Percentiles rank a stretch among this genome's conserved stretches.
Conservation (phyloP, 108 stramenopile genomes). For the Schizochytrium sp. region DNA sequence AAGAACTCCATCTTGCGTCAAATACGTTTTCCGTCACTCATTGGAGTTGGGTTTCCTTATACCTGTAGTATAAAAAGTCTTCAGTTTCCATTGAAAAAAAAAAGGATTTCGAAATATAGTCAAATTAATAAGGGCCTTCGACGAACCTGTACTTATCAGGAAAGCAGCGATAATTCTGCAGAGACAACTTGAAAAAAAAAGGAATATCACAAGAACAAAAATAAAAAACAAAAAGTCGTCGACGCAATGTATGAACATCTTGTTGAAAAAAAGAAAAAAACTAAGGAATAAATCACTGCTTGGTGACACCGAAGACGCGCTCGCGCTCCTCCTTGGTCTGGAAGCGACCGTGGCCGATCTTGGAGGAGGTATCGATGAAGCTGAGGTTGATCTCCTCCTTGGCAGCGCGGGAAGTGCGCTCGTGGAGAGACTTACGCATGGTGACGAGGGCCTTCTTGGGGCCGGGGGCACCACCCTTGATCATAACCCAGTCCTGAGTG, state of each 20-base stretch:
- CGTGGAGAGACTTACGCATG: slow-evolving; percentile 95
- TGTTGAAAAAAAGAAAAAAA: background rate
- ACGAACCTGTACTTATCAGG: no score
- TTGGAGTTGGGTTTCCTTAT: no score
- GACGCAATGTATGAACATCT: no score
- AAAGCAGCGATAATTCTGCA: no score
- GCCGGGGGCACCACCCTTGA: slow-evolving; percentile 98
- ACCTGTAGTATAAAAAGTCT: no score
- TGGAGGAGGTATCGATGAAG: slow-evolving; percentile 99
- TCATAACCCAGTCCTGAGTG: slow-evolving; percentile 99
- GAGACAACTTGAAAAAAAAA: background rate
- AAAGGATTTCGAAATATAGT: no score
- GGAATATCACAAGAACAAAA: background rate
- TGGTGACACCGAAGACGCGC: slow-evolving; percentile 89
- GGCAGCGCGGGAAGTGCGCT: slow-evolving; percentile 90
- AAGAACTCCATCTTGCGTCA: no score
- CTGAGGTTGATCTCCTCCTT: slow-evolving; percentile 95
- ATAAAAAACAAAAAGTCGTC: slow-evolving; percentile 1
- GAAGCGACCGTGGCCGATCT: slow-evolving; percentile 99
- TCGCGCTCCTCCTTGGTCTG: slow-evolving; percentile 98
- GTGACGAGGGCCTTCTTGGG: slow-evolving; percentile 97
- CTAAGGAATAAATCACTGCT: background rate
- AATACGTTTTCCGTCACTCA: no score
- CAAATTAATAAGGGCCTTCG: no score
- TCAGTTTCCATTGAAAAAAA: no score